Evolutionary conservation across 139 green algal species (phyloP).

Genomic region (Yamagishiella unicocca): DNA sequence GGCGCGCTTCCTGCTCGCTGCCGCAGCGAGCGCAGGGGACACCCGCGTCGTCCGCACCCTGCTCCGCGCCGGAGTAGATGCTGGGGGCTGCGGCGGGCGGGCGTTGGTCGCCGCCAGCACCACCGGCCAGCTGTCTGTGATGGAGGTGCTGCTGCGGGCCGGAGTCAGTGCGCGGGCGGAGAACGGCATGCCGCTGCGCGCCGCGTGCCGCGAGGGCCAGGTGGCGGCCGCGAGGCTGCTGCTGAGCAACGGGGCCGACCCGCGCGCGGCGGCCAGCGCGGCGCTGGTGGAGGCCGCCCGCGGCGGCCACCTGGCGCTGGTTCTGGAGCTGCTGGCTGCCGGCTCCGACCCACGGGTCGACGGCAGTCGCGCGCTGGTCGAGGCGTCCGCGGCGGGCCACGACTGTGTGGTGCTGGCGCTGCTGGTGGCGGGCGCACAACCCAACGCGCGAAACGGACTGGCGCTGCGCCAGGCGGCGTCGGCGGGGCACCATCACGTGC

Average conservation of each 20-base stretch:
- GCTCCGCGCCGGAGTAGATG: background rate
- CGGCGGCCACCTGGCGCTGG: conserved; percentile 14
- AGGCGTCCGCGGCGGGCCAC: conserved; percentile 19
- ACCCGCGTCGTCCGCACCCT: conserved; percentile 12
- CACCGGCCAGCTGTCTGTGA: background rate
- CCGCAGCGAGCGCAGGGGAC: background rate
- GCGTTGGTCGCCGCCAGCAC: conserved; percentile 23
- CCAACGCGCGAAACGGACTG: background rate
- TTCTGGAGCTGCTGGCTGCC: conserved; percentile 35
- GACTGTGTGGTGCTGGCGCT: conserved; percentile 10
- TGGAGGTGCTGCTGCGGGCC: conserved; percentile 12
- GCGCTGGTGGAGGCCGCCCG: conserved; percentile 20
- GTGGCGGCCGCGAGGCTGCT: conserved; percentile 4
- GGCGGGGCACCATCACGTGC: background rate
- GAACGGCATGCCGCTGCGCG: conserved; percentile 33
- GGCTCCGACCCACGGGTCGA: conserved; percentile 11
- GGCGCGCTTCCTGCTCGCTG: conserved; percentile 30
- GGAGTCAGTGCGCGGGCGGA: conserved; percentile 20
- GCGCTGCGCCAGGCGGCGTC: background rate
- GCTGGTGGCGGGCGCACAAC: conserved; percentile 13
- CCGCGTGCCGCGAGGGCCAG: conserved; percentile 2
- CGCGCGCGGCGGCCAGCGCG: background rate
- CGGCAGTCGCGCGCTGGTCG: conserved; percentile 14
- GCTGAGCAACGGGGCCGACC: conserved; percentile 12
- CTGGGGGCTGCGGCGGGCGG: background rate